Conservation (phyloP, 495 filamentous ascomycete genomes). For the Neohortaea acidophila region DNA sequence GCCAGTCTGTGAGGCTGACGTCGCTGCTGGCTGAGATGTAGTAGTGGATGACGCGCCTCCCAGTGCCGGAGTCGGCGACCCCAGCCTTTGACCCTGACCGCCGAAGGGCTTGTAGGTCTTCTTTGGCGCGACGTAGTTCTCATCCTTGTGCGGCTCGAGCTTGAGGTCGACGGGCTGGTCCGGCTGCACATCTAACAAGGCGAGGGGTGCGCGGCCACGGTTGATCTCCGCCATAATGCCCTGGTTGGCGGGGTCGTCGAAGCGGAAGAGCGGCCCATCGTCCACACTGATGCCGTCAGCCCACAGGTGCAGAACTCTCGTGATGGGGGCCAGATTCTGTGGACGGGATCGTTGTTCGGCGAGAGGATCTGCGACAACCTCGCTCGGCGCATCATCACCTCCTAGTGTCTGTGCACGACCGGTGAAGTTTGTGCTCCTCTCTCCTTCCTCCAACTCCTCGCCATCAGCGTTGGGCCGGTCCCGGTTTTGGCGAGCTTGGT, state of each 20-base stretch:
- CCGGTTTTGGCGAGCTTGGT: constrained; percentile 64
- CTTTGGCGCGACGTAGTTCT: constrained; percentile 68
- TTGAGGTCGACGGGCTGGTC: constrained; percentile 86
- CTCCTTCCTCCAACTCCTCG: constrained; percentile 21
- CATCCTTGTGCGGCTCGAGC: constrained; percentile 61
- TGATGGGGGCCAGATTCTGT: constrained; percentile 36
- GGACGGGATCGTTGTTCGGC: constrained; percentile 23
- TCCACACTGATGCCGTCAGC: constrained; percentile 88
- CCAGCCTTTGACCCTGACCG: constrained; percentile 72
- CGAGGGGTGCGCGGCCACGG: constrained; percentile 68
- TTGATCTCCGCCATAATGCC: constrained; percentile 72
- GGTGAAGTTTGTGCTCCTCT: constrained; percentile 41
- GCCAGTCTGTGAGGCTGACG: constrained; percentile 26
- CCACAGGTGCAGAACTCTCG: constrained; percentile 78
- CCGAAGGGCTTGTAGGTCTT: constrained; percentile 77
- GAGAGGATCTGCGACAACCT: constrained; percentile 50
- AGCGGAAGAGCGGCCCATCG: constrained; percentile 77
- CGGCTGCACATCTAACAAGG: constrained; percentile 71
- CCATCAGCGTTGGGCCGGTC: constrained; percentile 44
- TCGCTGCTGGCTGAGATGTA: constrained; percentile 21
- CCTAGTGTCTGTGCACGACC: constrained; percentile 77
- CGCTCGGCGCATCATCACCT: constrained; percentile 70
- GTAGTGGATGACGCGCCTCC: constrained; percentile 23
- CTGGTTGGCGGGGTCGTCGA: constrained; percentile 75
- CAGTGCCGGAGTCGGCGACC: constrained; percentile 69